Evolutionary conservation across 2,329 filamentous ascomycete species (phyloP).

Genomic region (Monilinia laxa): DNA sequence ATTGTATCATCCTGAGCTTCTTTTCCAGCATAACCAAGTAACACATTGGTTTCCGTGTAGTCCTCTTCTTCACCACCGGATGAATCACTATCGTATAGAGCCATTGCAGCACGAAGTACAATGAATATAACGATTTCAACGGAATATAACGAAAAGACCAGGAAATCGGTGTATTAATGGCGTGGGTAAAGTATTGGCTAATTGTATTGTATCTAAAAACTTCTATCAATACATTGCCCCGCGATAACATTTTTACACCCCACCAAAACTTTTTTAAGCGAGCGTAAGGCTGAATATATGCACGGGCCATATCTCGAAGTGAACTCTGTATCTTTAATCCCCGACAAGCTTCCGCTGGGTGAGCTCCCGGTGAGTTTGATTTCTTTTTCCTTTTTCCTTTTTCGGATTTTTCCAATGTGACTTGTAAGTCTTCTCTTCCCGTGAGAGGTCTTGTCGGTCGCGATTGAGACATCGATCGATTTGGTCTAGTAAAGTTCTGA

Average conservation of each 20-base stretch:
- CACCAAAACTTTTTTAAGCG: conserved; percentile 26
- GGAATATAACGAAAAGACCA: neutral
- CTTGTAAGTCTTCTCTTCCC: too few relatives aligned
- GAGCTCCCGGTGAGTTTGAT: too few relatives aligned
- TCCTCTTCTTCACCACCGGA: conserved; percentile 66
- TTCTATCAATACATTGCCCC: conserved; percentile 16
- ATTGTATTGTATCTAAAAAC: conserved; percentile 10
- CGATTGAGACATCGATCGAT: too few relatives aligned
- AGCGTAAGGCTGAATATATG: conserved; percentile 28
- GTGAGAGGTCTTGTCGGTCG: too few relatives aligned
- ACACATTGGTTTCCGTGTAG: conserved; percentile 79
- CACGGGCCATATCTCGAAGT: neutral
- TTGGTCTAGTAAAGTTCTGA: too few relatives aligned
- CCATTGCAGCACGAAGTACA: conserved; percentile 50
- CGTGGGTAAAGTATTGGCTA: neutral
- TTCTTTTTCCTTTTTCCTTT: too few relatives aligned
- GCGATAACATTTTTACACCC: conserved; percentile 21
- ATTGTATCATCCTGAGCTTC: conserved; percentile 73
- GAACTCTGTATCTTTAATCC: neutral
- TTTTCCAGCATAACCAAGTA: conserved; percentile 84
- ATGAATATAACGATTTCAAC: neutral
- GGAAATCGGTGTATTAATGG: neutral
- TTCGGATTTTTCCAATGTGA: too few relatives aligned
- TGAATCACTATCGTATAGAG: conserved; percentile 83
- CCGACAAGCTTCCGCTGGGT: too few relatives aligned